Base-by-base conservation (phyloP, 306 rosid species). In the Prunus mume region DNA sequence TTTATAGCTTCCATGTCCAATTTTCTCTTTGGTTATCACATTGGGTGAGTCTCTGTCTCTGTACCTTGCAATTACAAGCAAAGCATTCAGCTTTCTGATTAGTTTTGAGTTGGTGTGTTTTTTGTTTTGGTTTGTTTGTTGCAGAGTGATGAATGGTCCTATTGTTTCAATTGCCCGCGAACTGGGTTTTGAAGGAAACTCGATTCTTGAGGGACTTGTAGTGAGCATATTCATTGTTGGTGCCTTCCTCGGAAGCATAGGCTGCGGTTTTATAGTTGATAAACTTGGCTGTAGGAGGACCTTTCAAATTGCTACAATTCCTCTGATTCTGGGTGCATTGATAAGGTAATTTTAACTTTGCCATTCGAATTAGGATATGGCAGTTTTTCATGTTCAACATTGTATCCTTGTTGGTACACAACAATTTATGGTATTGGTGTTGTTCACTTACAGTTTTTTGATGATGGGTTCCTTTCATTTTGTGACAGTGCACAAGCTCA, bases 121-220 rank as follows among this genome's bases (percentile, higher is more conserved):
- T 2, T 28, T 3, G 2, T 69, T 68, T 34, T 78, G 76, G 1
- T 6, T 78, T 6, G 69, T 34, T 78, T 78, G 74, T 2, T 3
- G 81, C 86, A 93, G 96, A 68, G 96, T 93, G 60, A 80, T 93
- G 97, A 91, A 93, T 76, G 98, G 98, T 68, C 98, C 97, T 41
- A 90, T 91, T 77, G 87, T 91, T 68, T 87, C 96, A 74, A 79
- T 93, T 74, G 96, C 96, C 27, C 89, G 85, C 12, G 98, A 93
- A 60, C 98, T 93, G 41, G 96, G 96, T 75, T 93, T 91, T 82
- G 90, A 86, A 62, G 97, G 98, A 68, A 89, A 93, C 72, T 72
- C 97, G 28, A 85, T 89, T 47, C 74, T 90, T 60, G 96, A 93
- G 87, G 97, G 98, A 45, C 92, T 93, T 62, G 97, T 91, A 56